Evolutionary conservation across 208 protist genomes (phyloP), one percentile per base, ranked within the genome.

Genomic region (Leishmania tropica): DNA sequence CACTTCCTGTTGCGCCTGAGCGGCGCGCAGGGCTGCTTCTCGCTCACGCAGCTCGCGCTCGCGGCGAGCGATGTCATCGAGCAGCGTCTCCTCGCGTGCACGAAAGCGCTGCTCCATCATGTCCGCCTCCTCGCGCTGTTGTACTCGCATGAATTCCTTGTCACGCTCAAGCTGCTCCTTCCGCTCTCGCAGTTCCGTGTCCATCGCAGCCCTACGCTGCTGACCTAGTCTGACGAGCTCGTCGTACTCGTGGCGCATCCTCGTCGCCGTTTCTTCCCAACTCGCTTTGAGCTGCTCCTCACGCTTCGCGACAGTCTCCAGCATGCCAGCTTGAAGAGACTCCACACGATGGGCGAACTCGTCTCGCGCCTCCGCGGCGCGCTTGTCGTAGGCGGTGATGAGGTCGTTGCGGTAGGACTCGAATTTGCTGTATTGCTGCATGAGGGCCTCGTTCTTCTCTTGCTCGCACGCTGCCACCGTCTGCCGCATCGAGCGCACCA

Each of bases 1-100:
- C 60, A 85, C 85, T 45, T 95, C 86, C 37, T 89, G 78, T 58
- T 88, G 79, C 0, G 73, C 75, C 68, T 82, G 81, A 4, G 89
- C 85, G 1, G 83, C 56, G 42, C 86, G 89, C 60, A 91, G 78
- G 68, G 82, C 80, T 37, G 89, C 78, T 74, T 95, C 91, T 1
- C 89, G 80, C 37, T 93, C 87, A 19, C 80, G 71, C 68, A 95
- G 72, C 37, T 89, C 89, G 35, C 85, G 85, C 75, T 95, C 91
- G 58, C 91, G 87, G 19, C 76, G 84, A 13, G 84, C 83, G 72
- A 95, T 90, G 81, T 90, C 88, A 3, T 65, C 75, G 35, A 95
- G 35, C 7, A 91, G 51, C 48, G 88, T 80, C 45, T 93, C 79
- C 80, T 95, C 91, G 21, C 91, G 83, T 54, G 88, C 86, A 37